Percentiles rank a stretch among this genome's conserved stretches.
Evolutionary conservation across 495 filamentous ascomycete genomes (phyloP).

Genomic region (Penicillium mononematosum): DNA sequence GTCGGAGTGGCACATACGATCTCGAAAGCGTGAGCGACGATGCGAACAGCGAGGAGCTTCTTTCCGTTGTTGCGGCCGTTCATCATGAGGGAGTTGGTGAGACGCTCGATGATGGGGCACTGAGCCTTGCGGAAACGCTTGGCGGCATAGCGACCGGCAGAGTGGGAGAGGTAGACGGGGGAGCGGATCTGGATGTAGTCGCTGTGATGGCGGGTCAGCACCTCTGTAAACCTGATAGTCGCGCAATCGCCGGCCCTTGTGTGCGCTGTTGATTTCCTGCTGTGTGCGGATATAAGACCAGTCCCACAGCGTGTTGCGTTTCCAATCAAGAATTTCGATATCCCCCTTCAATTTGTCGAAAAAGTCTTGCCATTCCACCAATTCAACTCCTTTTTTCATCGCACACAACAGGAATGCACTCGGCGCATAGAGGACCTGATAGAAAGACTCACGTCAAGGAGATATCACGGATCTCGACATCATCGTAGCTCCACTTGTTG

Average conservation of each 20-base stretch:
- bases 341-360: constrained; percentile 5
- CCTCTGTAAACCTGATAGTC: constrained; percentile 9
- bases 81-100: constrained; percentile 99
- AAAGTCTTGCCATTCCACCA: constrained; percentile 13
- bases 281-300: constrained; percentile 7
- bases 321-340: constrained; percentile 7
- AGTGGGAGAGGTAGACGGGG: constrained; percentile 98
- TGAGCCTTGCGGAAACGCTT: constrained; percentile 99
- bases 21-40: constrained; percentile 98
- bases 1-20: constrained; percentile 67
- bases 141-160: constrained; percentile 95
- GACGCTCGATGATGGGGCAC: constrained; percentile 99
- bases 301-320: neutral
- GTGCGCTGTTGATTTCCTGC: constrained; percentile 5
- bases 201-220: constrained; percentile 49
- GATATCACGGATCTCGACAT: constrained; percentile 99
- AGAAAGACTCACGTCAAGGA: constrained; percentile 87
- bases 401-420: constrained; percentile 22
- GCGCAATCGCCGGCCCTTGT: constrained; percentile 2
- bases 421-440: constrained; percentile 22
- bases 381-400: constrained; percentile 10
- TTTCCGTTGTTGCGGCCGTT: constrained; percentile 99
- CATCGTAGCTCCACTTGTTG: constrained; percentile 96
- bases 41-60: constrained; percentile 99
- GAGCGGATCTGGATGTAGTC: constrained; percentile 99